Percentiles rank a stretch among this genome's conserved stretches.
phyloP scores from a whole-genome alignment of 2,329 filamentous ascomycete species.

The Paecilomyces dactylethromorphus region DNA sequence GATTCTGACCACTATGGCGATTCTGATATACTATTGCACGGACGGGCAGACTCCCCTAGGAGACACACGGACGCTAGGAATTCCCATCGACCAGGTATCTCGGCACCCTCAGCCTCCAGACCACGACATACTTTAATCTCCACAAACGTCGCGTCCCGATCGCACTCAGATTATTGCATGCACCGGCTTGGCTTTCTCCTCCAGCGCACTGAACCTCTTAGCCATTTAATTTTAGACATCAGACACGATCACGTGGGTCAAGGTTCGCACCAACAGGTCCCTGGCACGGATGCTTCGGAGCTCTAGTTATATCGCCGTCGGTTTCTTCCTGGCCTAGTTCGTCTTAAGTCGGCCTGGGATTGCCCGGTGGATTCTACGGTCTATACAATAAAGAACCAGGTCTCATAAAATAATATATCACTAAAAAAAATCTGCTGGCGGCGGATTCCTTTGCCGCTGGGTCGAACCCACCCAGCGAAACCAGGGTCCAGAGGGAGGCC shows the following conservation, averaged over 20 bases:
- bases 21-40: too few relatives aligned
- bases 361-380: not conserved
- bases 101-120: too few relatives aligned
- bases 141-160: too few relatives aligned
- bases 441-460: too few relatives aligned
- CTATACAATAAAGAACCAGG: not conserved
- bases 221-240: not conserved
- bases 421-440: too few relatives aligned
- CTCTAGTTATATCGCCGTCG: not conserved
- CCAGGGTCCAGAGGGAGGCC: too few relatives aligned
- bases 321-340: not conserved
- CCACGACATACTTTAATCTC: too few relatives aligned
- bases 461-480: too few relatives aligned
- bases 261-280: not conserved
- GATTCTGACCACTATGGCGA: too few relatives aligned
- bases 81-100: too few relatives aligned
- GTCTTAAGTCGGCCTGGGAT: not conserved
- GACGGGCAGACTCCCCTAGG: too few relatives aligned
- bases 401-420: not conserved
- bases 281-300: not conserved
- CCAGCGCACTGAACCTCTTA: not conserved
- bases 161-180: not conserved
- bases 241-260: not conserved
- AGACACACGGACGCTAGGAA: too few relatives aligned
- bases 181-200: not conserved